Evolutionary conservation across 768 basidiomycete species (phyloP).

Genomic region (Pisolithus sp.): DNA sequence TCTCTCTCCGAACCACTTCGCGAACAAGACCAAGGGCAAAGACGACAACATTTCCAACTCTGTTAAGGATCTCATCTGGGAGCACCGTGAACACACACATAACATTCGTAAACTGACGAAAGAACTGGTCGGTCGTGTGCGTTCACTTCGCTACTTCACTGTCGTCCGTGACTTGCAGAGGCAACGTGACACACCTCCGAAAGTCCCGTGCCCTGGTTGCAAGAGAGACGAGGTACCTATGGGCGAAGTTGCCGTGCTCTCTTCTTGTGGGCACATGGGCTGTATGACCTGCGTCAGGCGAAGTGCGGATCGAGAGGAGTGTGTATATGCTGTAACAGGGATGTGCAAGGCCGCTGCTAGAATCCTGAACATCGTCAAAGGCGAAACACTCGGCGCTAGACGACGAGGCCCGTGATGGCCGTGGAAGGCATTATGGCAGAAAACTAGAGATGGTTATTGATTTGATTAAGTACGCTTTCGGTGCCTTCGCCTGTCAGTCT

Average conservation of each 20-base stretch:
- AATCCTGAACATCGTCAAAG: slow-evolving; percentile 75
- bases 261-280: slow-evolving; percentile 89
- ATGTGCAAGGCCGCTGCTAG: slow-evolving; percentile 77
- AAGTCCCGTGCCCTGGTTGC: slow-evolving; percentile 60
- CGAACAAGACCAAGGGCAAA: slow-evolving; percentile 41
- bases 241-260: slow-evolving; percentile 74
- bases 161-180: slow-evolving; percentile 86
- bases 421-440: slow-evolving; percentile 73
- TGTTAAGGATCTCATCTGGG: slow-evolving; percentile 63
- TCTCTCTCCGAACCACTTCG: slow-evolving; percentile 25
- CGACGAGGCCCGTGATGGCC: slow-evolving; percentile 65
- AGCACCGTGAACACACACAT: slow-evolving; percentile 82
- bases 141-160: slow-evolving; percentile 88
- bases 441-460: slow-evolving; percentile 75
- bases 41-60: slow-evolving; percentile 52
- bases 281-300: slow-evolving; percentile 67
- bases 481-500: background rate
- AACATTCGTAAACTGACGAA: slow-evolving; percentile 77
- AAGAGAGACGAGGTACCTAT: slow-evolving; percentile 48
- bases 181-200: slow-evolving; percentile 53
- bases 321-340: slow-evolving; percentile 64
- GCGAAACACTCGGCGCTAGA: slow-evolving; percentile 74
- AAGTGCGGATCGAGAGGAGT: slow-evolving; percentile 74
- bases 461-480: slow-evolving; percentile 59
- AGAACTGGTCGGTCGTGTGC: slow-evolving; percentile 83